Conservation (phyloP, 2,329 filamentous ascomycete species). For the Plenodomus lindquistii region DNA sequence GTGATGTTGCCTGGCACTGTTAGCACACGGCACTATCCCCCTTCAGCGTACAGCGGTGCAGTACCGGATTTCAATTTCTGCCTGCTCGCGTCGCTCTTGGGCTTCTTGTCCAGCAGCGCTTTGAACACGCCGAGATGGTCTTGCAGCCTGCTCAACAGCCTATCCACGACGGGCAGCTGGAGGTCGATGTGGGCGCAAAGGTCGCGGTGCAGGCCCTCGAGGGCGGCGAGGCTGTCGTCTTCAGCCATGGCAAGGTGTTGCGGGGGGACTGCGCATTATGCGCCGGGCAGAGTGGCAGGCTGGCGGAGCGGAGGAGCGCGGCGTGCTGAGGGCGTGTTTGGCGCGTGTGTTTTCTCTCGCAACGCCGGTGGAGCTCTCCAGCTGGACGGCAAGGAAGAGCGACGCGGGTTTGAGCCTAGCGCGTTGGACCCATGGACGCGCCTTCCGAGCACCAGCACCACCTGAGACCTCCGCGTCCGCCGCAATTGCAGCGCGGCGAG, state of each 20-base stretch:
- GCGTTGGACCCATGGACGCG: slow-evolving; percentile 7
- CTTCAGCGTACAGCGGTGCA: neutral
- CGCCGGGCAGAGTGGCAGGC: slow-evolving; percentile 14
- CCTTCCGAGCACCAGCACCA: slow-evolving; percentile 10
- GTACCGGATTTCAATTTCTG: slow-evolving; percentile 57
- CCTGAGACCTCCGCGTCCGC: slow-evolving; percentile 7
- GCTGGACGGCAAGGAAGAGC: slow-evolving; percentile 28
- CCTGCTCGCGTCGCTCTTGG: slow-evolving; percentile 75
- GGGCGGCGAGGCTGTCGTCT: slow-evolving; percentile 71
- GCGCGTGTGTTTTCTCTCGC: slow-evolving; percentile 22
- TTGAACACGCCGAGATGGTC: slow-evolving; percentile 68
- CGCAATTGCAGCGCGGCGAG: neutral
- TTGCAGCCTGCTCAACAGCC: slow-evolving; percentile 68
- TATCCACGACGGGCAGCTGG: slow-evolving; percentile 70
- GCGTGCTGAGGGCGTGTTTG: slow-evolving; percentile 13
- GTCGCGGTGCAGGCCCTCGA: slow-evolving; percentile 85
- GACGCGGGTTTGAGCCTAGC: slow-evolving; percentile 32
- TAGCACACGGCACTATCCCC: slow-evolving; percentile 7
- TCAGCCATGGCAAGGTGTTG: slow-evolving; percentile 65
- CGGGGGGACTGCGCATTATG: slow-evolving; percentile 35
- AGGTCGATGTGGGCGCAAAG: slow-evolving; percentile 75
- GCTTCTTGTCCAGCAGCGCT: slow-evolving; percentile 73
- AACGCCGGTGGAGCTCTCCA: slow-evolving; percentile 6
- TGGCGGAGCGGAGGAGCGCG: slow-evolving; percentile 2
- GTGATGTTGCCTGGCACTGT: slow-evolving; percentile 69